A percentile compares a stretch with the other conserved stretches of the same genome.
phyloP scores from a whole-genome alignment of 495 filamentous ascomycete species.

The Aspergillus egyptiacus region DNA sequence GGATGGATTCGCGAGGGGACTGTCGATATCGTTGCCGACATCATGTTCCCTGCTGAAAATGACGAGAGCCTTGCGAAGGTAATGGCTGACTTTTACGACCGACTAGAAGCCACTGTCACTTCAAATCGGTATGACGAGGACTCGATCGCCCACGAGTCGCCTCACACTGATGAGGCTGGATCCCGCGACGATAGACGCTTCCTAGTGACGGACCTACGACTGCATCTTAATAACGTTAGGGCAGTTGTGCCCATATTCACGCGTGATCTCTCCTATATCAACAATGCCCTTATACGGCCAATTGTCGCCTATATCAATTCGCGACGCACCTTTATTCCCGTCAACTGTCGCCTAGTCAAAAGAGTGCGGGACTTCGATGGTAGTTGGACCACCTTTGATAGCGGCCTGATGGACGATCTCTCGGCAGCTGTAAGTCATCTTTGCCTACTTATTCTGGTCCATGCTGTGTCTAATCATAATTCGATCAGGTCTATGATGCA shows the following conservation, averaged over 20 bases:
- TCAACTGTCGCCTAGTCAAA: conserved; percentile 92
- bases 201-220: conserved; percentile 79
- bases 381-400: conserved; percentile 91
- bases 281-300: conserved; percentile 87
- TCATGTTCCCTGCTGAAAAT: conserved; percentile 82
- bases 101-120: conserved; percentile 84
- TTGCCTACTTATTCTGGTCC: neutral
- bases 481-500: conserved; percentile 68
- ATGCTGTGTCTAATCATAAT: conserved; percentile 12
- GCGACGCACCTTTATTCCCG: conserved; percentile 84
- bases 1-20: conserved; percentile 96
- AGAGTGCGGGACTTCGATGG: conserved; percentile 83
- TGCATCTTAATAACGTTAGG: conserved; percentile 87
- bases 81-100: conserved; percentile 89
- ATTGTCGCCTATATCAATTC: conserved; percentile 99
- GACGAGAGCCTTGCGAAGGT: conserved; percentile 86
- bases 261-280: conserved; percentile 85
- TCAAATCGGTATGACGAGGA: conserved; percentile 50
- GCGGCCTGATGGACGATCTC: conserved; percentile 91
- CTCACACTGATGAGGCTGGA: conserved; percentile 13
- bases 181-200: conserved; percentile 56
- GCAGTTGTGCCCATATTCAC: conserved; percentile 90
- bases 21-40: conserved; percentile 92
- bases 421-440: conserved; percentile 62
- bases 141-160: conserved; percentile 10